Conservation (phyloP, 2,329 filamentous ascomycete genomes). For the Diaporthe sp. region DNA sequence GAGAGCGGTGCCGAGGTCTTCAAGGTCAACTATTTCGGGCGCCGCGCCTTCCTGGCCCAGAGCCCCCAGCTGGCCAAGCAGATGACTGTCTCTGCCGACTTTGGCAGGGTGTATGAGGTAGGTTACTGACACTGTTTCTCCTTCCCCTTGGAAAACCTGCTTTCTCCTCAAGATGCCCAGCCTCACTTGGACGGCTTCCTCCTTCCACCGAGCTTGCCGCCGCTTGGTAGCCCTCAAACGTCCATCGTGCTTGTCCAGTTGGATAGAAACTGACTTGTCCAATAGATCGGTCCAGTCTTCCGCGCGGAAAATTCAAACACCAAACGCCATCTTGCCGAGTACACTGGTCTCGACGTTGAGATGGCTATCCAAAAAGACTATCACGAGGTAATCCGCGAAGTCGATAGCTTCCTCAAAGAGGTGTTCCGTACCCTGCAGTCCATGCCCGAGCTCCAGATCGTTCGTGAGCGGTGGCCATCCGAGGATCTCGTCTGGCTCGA, state of each 20-base stretch:
- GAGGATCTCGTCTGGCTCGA: conserved; percentile 89
- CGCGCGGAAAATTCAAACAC: conserved; percentile 96
- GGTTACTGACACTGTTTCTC: conserved; percentile 36
- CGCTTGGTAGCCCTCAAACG: neutral
- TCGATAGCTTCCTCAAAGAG: conserved; percentile 81
- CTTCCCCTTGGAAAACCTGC: neutral
- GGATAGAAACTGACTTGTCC: neutral
- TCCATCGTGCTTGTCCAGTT: neutral
- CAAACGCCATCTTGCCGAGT: conserved; percentile 92
- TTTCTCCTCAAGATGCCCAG: neutral
- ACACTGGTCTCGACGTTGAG: conserved; percentile 91
- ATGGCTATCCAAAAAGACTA: conserved; percentile 93
- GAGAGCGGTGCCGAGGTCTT: conserved; percentile 94
- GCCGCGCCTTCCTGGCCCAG: conserved; percentile 88
- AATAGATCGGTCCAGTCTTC: conserved; percentile 82
- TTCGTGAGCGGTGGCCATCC: conserved; percentile 87
- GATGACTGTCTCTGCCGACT: conserved; percentile 90
- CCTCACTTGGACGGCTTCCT: neutral
- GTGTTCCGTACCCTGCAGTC: conserved; percentile 73
- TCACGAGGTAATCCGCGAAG: conserved; percentile 82
- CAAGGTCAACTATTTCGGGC: conserved; percentile 90
- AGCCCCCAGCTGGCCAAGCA: conserved; percentile 94
- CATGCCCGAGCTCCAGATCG: conserved; percentile 76
- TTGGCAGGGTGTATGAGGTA: conserved; percentile 85
- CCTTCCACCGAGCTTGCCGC: neutral